Evolutionary conservation across 164 flowering plant species (phyloP).

Genomic region (Euptelea pleiosperma): DNA sequence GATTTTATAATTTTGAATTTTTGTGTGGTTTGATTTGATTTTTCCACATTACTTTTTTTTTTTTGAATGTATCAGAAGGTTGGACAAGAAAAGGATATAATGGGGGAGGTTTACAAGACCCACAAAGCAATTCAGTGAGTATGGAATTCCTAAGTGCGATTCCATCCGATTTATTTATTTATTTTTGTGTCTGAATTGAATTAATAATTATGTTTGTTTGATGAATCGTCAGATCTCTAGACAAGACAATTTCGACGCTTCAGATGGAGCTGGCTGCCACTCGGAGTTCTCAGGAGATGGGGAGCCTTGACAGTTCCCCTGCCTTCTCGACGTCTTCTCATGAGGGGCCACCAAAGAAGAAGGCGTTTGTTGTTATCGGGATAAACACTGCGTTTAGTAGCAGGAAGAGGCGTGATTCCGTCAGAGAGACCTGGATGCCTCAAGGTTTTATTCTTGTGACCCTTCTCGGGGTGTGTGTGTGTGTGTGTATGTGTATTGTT

Average conservation of each 20-base stretch:
- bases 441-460: conserved; percentile 45
- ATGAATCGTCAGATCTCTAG: conserved; percentile 52
- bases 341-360: conserved; percentile 40
- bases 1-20: background rate
- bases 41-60: background rate
- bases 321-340: conserved; percentile 16
- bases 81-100: conserved; percentile 40
- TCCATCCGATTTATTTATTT: background rate
- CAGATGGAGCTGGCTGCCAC: conserved; percentile 79
- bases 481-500: too few relatives aligned
- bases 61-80: conserved; percentile 29
- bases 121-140: conserved; percentile 88
- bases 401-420: conserved; percentile 60
- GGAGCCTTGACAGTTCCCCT: conserved; percentile 22
- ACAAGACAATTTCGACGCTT: conserved; percentile 69
- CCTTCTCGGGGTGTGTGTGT: too few relatives aligned
- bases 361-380: conserved; percentile 86
- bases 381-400: conserved; percentile 95
- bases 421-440: conserved; percentile 67
- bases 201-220: conserved; percentile 1
- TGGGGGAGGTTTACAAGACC: conserved; percentile 72
- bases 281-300: conserved; percentile 46
- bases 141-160: background rate
- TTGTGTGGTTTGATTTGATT: conserved; percentile 6
- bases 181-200: background rate